Conservation (phyloP, 1,139 yeast species). For the Zygosaccharomyces sapae region DNA sequence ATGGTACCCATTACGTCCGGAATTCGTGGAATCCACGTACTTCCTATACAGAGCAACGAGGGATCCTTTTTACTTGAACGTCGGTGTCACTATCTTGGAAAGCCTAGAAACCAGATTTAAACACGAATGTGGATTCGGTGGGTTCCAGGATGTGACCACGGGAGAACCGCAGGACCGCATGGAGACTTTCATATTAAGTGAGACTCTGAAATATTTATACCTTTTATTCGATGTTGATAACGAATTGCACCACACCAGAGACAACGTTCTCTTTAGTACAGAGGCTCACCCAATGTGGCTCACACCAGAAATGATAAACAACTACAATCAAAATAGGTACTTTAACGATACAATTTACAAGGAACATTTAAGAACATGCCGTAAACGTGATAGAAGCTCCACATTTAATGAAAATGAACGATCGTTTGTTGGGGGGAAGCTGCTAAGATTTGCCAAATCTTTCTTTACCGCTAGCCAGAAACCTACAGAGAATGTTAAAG, state of each 20-base stretch:
- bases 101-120: conserved; percentile 51
- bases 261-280: conserved; percentile 75
- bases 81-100: conserved; percentile 62
- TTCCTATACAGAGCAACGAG: conserved; percentile 76
- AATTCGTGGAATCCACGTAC: conserved; percentile 84
- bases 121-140: conserved; percentile 78
- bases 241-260: conserved; percentile 46
- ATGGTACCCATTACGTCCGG: conserved; percentile 93
- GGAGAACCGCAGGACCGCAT: conserved; percentile 69
- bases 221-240: conserved; percentile 69
- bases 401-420: conserved; percentile 6
- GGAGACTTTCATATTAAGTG: conserved; percentile 89
- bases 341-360: conserved; percentile 21
- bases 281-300: conserved; percentile 93
- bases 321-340: conserved; percentile 23
- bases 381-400: conserved; percentile 7
- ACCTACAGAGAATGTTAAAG: background rate
- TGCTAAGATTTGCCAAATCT: conserved; percentile 13
- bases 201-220: conserved; percentile 79
- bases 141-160: conserved; percentile 61
- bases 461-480: conserved; percentile 8
- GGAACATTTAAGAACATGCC: conserved; percentile 18
- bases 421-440: conserved; percentile 7
- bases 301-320: conserved; percentile 22
- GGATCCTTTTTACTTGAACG: conserved; percentile 76